Conservation (phyloP, 2,329 filamentous ascomycete genomes). For the Penicillium sp. region DNA sequence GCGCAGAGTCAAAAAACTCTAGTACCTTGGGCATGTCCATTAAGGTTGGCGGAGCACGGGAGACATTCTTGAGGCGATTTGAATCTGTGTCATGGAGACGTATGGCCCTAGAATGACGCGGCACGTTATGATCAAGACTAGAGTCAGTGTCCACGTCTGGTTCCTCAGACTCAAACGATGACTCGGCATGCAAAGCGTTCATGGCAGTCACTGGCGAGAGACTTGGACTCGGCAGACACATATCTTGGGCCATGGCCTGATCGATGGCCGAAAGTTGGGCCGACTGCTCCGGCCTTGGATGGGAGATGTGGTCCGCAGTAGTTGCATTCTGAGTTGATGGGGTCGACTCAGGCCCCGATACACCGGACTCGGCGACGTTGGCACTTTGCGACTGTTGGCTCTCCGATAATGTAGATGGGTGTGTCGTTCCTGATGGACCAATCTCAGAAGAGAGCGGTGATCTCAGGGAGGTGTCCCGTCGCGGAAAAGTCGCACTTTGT, state of each 20-base stretch:
- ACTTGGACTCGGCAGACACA: slow-evolving; percentile 88
- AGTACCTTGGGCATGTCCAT: slow-evolving; percentile 82
- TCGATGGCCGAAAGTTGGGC: slow-evolving; percentile 52
- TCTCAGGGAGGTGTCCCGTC: slow-evolving; percentile 28
- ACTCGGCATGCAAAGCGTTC: slow-evolving; percentile 50
- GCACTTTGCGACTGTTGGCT: slow-evolving; percentile 11
- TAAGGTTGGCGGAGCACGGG: slow-evolving; percentile 42
- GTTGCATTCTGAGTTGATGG: slow-evolving; percentile 21
- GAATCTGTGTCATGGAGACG: slow-evolving; percentile 16
- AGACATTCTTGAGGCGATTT: slow-evolving; percentile 10
- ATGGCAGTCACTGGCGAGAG: slow-evolving; percentile 80
- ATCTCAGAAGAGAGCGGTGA: slow-evolving; percentile 32
- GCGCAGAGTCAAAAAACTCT: slow-evolving; percentile 85
- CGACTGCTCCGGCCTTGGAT: slow-evolving; percentile 18
- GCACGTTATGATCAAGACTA: slow-evolving; percentile 36
- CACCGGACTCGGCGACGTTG: slow-evolving; percentile 8
- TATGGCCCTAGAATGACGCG: slow-evolving; percentile 21
- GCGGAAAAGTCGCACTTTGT: slow-evolving; percentile 31
- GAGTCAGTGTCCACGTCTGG: slow-evolving; percentile 41
- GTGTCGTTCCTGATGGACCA: slow-evolving; percentile 19
- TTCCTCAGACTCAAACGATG: slow-evolving; percentile 41
- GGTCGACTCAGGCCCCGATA: slow-evolving; percentile 11
- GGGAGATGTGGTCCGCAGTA: slow-evolving; percentile 21
- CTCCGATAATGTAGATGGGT: slow-evolving; percentile 7
- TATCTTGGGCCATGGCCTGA: slow-evolving; percentile 71